Evolutionary conservation across 148 eudicot species (phyloP), one percentile per base, ranked within the genome.

Genomic region (Chenopodium suecicum): DNA sequence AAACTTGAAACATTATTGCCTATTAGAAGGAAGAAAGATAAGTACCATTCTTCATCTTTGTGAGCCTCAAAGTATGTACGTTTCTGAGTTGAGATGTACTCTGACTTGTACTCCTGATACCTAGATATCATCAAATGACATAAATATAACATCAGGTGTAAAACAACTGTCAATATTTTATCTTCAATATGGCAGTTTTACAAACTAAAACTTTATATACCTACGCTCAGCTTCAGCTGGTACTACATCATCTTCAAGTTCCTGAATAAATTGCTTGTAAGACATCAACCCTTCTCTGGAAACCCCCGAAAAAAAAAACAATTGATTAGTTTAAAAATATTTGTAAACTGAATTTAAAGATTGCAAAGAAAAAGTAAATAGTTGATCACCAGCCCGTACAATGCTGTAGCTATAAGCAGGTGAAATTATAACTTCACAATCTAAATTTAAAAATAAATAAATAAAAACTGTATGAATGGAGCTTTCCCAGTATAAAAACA

Each of bases 221-320:
- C 99, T 94, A 82, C 95, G 98, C 84, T 97, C 99, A 32, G 99
- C 99, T 90, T 97, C 99, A 83, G 94, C 74, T 54, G 98, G 99
- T 29, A 92, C 77, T 74, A 97, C 87, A 87, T 97, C 99, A 86
- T 97, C 99, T 89, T 97, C 99, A 86, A 97, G 99, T 85, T 97
- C 99, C 87, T 97, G 99, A 84, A 97, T 97, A 77, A 97, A 97
- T 86, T 94, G 99, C 91, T 97, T 97, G 86, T 97, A 97, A 50
- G 98, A 87, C 99, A 94, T 97, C 81, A 94, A 86, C 20, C 99
- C 99, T 86, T 92, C 99, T 80, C 99, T 97, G 85, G 2, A 84
- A 34, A 34, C 32, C 32, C 32, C 32, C 32, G 27, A 0, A 31
- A 34, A 34, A 34, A 34, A 34, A 34, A 34, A 34, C 4, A 34